Base-by-base conservation (phyloP, 305 asterid genomes). In the Plantago coronopus region DNA sequence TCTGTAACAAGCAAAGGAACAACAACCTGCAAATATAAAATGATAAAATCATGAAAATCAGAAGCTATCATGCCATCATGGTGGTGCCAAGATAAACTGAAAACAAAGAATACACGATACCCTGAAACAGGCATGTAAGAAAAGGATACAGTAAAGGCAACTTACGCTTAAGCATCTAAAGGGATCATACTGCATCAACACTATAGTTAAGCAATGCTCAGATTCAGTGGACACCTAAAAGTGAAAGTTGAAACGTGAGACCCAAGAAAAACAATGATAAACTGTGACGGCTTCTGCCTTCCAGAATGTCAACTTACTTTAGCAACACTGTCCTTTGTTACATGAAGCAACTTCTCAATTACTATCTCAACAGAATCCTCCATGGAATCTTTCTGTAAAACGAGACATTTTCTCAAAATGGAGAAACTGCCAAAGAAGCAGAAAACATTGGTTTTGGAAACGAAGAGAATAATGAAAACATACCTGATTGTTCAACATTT, bases 401-500 rank as follows among this genome's bases (percentile, higher is more conserved):
- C 40, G 54, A 49, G 44, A 57, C 60, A 47, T 61, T 34, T 49
- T 40, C 47, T 23, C 11, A 65, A 31, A 68, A 48, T 56, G 56
- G 66, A 67, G 50, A 66, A 53, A 54, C 22, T 54, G 59, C 46
- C 27, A 45, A 18, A 48, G 15, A 47, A 19, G 57, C 56, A 19
- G 62, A 58, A 48, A 53, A 25, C 14, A 22, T 45, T 11, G 60
- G 49, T 54, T 25, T n/a, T 59, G 57, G 62, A 61, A 23, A 61
- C 38, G 38, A 22, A 49, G 27, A 63, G 42, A 22, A 62, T 46
- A 61, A 22, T 61, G 65, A 73, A 38, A 68, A 73, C 70, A 34
- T 38, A 89, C 99, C 97, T 94, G 97, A 76, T 89, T 94, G 84
- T 82, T 89, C 78, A 94, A 77, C 95, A 94, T 87, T 79, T 89